Evolutionary conservation across 2,329 filamentous ascomycete species (phyloP).

Genomic region (Calonectria naviculata): DNA sequence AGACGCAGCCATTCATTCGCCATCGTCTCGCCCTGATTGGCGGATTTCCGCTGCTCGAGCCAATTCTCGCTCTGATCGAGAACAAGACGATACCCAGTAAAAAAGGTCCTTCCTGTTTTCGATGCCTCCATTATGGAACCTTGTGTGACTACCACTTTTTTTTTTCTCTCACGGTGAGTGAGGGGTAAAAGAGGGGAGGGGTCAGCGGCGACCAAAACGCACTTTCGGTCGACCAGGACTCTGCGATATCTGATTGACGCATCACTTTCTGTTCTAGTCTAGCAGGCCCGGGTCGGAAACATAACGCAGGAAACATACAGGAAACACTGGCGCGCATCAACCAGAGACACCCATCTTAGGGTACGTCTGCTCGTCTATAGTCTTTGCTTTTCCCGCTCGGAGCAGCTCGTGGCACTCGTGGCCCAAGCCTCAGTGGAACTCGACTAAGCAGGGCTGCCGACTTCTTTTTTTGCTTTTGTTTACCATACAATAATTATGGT

Average conservation of each 20-base stretch:
- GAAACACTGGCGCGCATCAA: slow-evolving; percentile 30
- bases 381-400: slow-evolving; percentile 23
- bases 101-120: slow-evolving; percentile 11
- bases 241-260: neutral
- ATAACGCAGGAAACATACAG: slow-evolving; percentile 27
- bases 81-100: neutral
- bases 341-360: slow-evolving; percentile 16
- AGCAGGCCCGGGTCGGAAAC: slow-evolving; percentile 26
- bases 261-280: neutral
- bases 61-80: neutral
- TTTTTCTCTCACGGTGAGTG: neutral
- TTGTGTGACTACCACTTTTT: neutral
- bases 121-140: slow-evolving; percentile 1
- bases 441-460: neutral
- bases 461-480: slow-evolving; percentile 1
- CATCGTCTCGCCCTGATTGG: slow-evolving; percentile 16
- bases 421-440: slow-evolving; percentile 10
- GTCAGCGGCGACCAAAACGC: neutral
- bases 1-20: slow-evolving; percentile 20
- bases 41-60: slow-evolving; percentile 11
- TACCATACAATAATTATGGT: neutral
- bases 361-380: slow-evolving; percentile 16
- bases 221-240: neutral
- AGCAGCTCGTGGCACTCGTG: slow-evolving; percentile 5
- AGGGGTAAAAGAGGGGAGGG: neutral